Percentiles rank a stretch among this genome's conserved stretches.
phyloP scores from a whole-genome alignment of 352 stramenopile genomes.

The Globisporangium splendens region DNA sequence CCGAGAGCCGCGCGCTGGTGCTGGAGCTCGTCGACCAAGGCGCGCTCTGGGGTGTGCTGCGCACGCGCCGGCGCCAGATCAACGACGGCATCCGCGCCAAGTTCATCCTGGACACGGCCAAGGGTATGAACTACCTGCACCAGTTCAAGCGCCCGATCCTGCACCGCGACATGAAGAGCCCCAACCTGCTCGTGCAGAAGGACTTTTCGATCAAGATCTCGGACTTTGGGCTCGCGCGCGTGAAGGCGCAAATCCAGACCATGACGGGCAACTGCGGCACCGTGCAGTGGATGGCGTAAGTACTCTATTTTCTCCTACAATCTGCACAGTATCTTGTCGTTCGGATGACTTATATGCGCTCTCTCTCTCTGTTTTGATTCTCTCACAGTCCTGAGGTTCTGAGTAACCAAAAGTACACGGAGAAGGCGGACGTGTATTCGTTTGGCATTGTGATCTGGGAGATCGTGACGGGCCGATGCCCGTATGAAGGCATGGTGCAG shows the following conservation, averaged over 20 bases:
- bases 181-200: constrained; percentile 85
- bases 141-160: constrained; percentile 83
- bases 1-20: constrained; percentile 93
- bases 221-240: constrained; percentile 89
- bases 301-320: constrained; percentile 2
- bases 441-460: constrained; percentile 94
- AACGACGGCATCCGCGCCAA: constrained; percentile 39
- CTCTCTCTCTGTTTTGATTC: constrained; percentile 9
- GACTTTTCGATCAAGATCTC: constrained; percentile 89
- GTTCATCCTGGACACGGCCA: constrained; percentile 73
- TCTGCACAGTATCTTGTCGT: too few relatives aligned
- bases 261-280: constrained; percentile 92
- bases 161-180: constrained; percentile 88
- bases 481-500: constrained; percentile 89
- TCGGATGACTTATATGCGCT: not conserved
- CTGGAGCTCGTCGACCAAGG: constrained; percentile 92
- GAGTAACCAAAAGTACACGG: constrained; percentile 89
- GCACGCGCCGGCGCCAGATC: constrained; percentile 37
- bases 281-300: constrained; percentile 85
- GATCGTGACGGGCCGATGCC: constrained; percentile 87
- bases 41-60: constrained; percentile 92
- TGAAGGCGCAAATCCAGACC: constrained; percentile 90
- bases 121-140: constrained; percentile 89
- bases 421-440: constrained; percentile 93
- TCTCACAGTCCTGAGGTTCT: constrained; percentile 74